Evolutionary conservation across 2,329 filamentous ascomycete genomes (phyloP).

Genomic region (Alternaria triticina): DNA sequence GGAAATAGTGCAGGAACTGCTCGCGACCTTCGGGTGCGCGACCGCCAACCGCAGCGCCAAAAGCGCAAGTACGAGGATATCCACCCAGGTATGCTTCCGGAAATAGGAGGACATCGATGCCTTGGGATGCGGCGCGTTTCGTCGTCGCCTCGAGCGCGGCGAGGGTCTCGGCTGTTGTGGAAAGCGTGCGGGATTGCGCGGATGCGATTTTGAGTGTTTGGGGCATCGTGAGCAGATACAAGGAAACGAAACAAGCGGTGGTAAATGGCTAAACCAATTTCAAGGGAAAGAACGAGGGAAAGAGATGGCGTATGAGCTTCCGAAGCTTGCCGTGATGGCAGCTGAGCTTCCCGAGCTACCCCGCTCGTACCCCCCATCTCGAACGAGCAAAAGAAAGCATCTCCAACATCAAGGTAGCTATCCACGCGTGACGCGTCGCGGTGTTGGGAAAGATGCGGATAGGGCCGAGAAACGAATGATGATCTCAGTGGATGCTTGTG

Average conservation of each 20-base stretch:
- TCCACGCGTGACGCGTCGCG: neutral
- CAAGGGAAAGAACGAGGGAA: too few species aligned
- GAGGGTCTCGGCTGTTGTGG: slow-evolving; percentile 66
- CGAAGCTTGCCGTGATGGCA: neutral
- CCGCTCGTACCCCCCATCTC: slow-evolving; percentile 2
- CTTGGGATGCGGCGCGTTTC: slow-evolving; percentile 64
- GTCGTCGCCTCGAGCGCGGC: slow-evolving; percentile 69
- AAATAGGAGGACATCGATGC: slow-evolving; percentile 77
- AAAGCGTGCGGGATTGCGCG: slow-evolving; percentile 56
- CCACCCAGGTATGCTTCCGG: slow-evolving; percentile 93
- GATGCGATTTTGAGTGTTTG: slow-evolving; percentile 57
- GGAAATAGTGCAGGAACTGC: slow-evolving; percentile 82
- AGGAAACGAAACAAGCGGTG: too few species aligned
- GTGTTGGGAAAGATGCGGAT: neutral
- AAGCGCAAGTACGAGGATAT: slow-evolving; percentile 81
- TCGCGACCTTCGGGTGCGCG: slow-evolving; percentile 75
- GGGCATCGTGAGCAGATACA: too few species aligned
- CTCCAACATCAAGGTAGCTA: neutral
- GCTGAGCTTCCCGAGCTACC: slow-evolving; percentile 1
- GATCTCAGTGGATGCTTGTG: neutral
- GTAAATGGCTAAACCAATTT: too few species aligned
- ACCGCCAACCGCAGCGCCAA: slow-evolving; percentile 76
- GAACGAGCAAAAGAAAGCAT: neutral
- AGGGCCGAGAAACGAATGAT: neutral
- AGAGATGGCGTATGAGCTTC: neutral